Evolutionary conservation across 1,284 basidiomycete species (phyloP).

Genomic region (Polyporus tsugae): DNA sequence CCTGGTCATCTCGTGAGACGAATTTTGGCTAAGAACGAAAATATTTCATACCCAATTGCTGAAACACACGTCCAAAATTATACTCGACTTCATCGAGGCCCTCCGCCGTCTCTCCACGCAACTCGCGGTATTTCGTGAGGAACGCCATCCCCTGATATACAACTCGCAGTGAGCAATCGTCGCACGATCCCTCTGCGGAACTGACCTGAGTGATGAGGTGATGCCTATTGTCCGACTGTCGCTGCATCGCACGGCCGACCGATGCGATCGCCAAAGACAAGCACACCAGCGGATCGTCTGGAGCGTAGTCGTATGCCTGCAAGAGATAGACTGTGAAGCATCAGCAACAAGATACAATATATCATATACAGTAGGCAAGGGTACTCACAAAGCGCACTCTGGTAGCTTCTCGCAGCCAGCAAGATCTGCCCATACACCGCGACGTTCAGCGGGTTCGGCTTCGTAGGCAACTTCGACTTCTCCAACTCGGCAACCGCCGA

Average conservation of each 20-base stretch:
- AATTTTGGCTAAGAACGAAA: background rate
- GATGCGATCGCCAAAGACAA: constrained; percentile 86
- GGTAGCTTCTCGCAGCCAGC: constrained; percentile 86
- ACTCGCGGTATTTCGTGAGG: constrained; percentile 75
- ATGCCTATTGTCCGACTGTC: constrained; percentile 94
- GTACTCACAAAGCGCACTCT: constrained; percentile 87
- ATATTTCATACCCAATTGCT: constrained; percentile 77
- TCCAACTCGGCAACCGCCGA: constrained; percentile 33
- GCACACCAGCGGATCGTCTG: constrained; percentile 87
- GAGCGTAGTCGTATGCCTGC: constrained; percentile 87
- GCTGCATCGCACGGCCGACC: constrained; percentile 85
- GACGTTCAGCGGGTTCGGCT: constrained; percentile 78
- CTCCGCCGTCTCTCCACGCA: constrained; percentile 54
- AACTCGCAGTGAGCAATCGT: constrained; percentile 41
- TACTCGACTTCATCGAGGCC: constrained; percentile 84
- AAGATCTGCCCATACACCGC: constrained; percentile 91
- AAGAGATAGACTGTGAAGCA: constrained; percentile 82
- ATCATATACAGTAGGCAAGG: background rate
- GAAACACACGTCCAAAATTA: constrained; percentile 92
- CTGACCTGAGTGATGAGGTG: constrained; percentile 82
- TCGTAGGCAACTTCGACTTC: constrained; percentile 60
- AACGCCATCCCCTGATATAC: constrained; percentile 79
- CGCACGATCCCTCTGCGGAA: background rate
- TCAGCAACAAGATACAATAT: constrained; percentile 5
- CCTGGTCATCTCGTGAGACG: constrained; percentile 52